Base-by-base conservation (phyloP, 352 stramenopile species). In the Saprolegnia parasitica region DNA sequence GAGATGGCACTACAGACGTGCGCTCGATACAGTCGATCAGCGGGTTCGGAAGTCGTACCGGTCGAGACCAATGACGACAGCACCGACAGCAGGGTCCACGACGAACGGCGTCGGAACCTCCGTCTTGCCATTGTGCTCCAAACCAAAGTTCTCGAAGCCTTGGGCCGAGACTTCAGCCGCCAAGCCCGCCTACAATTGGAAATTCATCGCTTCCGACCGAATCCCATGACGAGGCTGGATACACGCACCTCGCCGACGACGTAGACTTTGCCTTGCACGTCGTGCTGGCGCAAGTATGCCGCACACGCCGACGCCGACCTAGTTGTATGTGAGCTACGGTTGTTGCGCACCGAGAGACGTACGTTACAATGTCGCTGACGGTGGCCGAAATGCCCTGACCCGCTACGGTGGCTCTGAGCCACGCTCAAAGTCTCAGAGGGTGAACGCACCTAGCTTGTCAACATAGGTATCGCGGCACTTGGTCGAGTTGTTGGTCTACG, bases 401-500 rank as follows among this genome's bases (percentile, higher is more conserved):
- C n/a, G 79, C 86, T 93, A 67, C 13, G 71, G 2, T 32, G 9
- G 9, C 9, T 5, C 8, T 49, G 13, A 63, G 10, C 15, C 13
- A 45, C 5, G 11, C 4, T 65, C n/a, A 55, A 26, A 40, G 20
- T 49, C 5, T 18, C 21, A 4, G 26, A 9, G 1, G 15, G 42
- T 26, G 55, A 21, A 72, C 73, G 6, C 63, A 93, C 85, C 83
- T n/a, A 94, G 79, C 71, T 92, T 92, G 75, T 90, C 87, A 56
- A 94, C 83, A 75, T 91, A 92, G 16, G 81, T 81, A 37, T 88
- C 83, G 68, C 86, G 77, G 65, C 77, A 89, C 73, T 88, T 94
- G 67, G 84, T 92, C 49, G 86, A 89, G 76, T 94, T 94, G 76
- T 94, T 92, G 45, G 86, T 94, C 86, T 94, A 64, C 24, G 67